These are phyloP conservation scores for Magnusiomyces fungicola DNA, from an alignment of 1,139 yeast species.

Conservation along the genomic window DNA sequence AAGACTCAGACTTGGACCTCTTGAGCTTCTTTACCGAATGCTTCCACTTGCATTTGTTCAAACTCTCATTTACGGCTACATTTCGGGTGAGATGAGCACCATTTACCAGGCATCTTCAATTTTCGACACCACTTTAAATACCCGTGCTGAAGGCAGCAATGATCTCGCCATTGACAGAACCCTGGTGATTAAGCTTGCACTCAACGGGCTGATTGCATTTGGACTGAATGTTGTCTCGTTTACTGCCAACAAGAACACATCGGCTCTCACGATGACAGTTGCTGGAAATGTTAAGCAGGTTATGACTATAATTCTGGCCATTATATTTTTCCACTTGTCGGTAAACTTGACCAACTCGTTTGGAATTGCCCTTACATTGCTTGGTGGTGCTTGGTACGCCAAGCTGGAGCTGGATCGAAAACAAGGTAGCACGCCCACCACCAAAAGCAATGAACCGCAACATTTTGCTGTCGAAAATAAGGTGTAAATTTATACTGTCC, in stretches of 20 bases:
- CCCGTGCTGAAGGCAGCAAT: conserved; percentile 9
- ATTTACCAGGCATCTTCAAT: conserved; percentile 6
- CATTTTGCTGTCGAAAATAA: no score
- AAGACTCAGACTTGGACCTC: conserved; percentile 21
- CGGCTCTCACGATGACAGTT: conserved; percentile 26
- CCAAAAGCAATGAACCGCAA: no score
- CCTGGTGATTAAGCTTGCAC: conserved; percentile 19
- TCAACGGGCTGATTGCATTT: conserved; percentile 26
- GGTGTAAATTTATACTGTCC: no score
- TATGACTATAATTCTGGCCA: conserved; percentile 23
- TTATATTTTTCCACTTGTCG: conserved; percentile 22
- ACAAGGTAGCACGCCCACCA: conserved; percentile 73
- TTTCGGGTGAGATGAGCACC: conserved; percentile 22
- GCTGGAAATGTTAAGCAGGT: conserved; percentile 26
- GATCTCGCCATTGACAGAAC: conserved; percentile 6
- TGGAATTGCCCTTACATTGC: conserved; percentile 22
- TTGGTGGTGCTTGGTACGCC: conserved; percentile 30
- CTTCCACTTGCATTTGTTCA: conserved; percentile 24
- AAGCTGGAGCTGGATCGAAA: conserved; percentile 18
- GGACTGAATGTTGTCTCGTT: conserved; percentile 25
- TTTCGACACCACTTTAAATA: conserved; percentile 10
- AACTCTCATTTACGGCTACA: conserved; percentile 21
- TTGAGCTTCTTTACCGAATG: conserved; percentile 26
- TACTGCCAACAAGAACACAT: conserved; percentile 26
- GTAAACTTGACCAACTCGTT: conserved; percentile 21